phyloP scores from a whole-genome alignment of 78 protist genomes.

The Dictyostelium purpureum region DNA sequence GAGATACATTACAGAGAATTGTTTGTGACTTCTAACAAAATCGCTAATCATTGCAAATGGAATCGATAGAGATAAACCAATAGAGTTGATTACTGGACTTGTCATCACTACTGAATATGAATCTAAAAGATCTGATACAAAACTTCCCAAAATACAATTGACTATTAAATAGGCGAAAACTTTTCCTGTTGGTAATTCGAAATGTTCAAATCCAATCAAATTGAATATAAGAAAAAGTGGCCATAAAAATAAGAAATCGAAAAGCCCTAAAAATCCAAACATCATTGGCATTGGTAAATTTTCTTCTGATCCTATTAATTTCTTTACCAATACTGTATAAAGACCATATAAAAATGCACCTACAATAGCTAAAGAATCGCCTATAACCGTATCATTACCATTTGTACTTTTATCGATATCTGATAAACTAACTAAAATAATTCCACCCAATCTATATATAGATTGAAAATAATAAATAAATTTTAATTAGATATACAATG shows the following conservation, averaged over 20 bases:
- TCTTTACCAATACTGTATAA: slow-evolving; percentile 48
- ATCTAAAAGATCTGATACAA: slow-evolving; percentile 54
- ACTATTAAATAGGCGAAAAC: slow-evolving; percentile 19
- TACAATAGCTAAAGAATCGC: slow-evolving; percentile 29
- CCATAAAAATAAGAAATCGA: slow-evolving; percentile 44
- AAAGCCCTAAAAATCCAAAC: slow-evolving; percentile 62
- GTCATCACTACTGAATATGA: slow-evolving; percentile 63
- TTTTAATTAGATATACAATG: background rate
- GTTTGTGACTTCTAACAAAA: background rate
- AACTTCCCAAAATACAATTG: slow-evolving; percentile 72
- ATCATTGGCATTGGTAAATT: slow-evolving; percentile 66
- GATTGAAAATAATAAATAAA: background rate
- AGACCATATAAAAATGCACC: slow-evolving; percentile 67
- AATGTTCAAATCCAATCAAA: slow-evolving; percentile 5
- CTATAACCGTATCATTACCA: slow-evolving; percentile 39
- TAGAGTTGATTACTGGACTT: slow-evolving; percentile 37
- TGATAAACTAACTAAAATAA: slow-evolving; percentile 70
- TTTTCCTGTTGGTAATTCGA: slow-evolving; percentile 9
- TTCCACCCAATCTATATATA: slow-evolving; percentile 22
- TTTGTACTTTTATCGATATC: background rate
- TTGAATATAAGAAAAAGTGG: slow-evolving; percentile 43
- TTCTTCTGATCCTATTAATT: slow-evolving; percentile 31
- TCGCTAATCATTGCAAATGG: slow-evolving; percentile 72
- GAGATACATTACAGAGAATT: slow-evolving; percentile 40
- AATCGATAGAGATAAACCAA: slow-evolving; percentile 58